Evolutionary conservation across 2,329 filamentous ascomycete species (phyloP).

Genomic region (Pleoardoris graminearum): DNA sequence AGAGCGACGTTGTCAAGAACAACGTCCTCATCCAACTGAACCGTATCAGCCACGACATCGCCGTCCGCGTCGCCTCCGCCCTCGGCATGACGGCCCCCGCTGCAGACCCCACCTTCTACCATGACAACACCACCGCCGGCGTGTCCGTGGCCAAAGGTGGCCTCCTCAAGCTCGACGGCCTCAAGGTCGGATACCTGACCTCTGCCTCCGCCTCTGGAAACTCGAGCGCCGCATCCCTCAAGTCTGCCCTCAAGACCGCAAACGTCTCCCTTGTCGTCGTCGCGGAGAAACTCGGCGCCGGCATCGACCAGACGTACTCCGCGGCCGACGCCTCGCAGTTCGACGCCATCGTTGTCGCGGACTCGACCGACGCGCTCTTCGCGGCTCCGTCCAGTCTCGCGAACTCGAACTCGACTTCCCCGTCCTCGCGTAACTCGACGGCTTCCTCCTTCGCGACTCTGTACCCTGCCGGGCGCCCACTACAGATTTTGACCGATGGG

Average conservation of each 20-base stretch:
- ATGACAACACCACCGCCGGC: slow-evolving; percentile 66
- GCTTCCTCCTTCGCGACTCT: slow-evolving; percentile 52
- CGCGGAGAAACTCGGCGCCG: slow-evolving; percentile 58
- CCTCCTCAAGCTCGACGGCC: slow-evolving; percentile 63
- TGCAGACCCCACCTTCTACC: slow-evolving; percentile 67
- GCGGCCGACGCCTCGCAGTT: slow-evolving; percentile 65
- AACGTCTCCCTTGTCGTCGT: slow-evolving; percentile 64
- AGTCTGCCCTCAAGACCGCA: slow-evolving; percentile 51
- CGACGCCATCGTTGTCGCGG: slow-evolving; percentile 64
- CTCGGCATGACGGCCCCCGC: slow-evolving; percentile 63
- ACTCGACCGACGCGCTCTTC: slow-evolving; percentile 62
- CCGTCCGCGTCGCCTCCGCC: slow-evolving; percentile 64
- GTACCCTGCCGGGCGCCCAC: slow-evolving; percentile 65
- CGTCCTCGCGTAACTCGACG: slow-evolving; percentile 23
- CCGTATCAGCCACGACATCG: slow-evolving; percentile 67
- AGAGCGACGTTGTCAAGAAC: slow-evolving; percentile 60
- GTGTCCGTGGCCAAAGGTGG: slow-evolving; percentile 63
- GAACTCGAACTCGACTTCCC: slow-evolving; percentile 32
- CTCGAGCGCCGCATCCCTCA: slow-evolving; percentile 60
- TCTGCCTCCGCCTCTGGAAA: slow-evolving; percentile 49
- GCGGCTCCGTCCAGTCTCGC: slow-evolving; percentile 26
- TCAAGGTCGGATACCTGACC: slow-evolving; percentile 67
- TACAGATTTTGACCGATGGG: slow-evolving; percentile 64
- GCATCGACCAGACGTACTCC: slow-evolving; percentile 67
- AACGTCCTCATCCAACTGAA: slow-evolving; percentile 73